Percentiles rank a stretch among this genome's conserved stretches.
phyloP scores from a whole-genome alignment of 805 yeast species.

The Starmera pachycereana region DNA sequence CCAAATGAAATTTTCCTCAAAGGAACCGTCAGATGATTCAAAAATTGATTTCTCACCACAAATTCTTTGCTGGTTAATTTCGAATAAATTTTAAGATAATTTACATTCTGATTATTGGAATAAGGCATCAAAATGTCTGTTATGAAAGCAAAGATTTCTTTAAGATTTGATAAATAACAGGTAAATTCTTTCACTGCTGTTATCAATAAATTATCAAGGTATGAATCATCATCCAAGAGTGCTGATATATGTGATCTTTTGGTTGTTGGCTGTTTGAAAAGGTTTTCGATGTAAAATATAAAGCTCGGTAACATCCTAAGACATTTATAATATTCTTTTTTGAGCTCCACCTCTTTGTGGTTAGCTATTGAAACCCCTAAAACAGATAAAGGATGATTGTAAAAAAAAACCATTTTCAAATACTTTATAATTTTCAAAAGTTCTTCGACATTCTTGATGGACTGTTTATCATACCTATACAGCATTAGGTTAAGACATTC shows the following conservation, averaged over 20 bases:
- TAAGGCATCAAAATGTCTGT: conserved; percentile 9
- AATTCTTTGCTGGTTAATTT: conserved; percentile 15
- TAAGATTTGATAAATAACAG: conserved; percentile 9
- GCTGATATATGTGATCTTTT: conserved; percentile 3
- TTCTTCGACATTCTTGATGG: conserved; percentile 16
- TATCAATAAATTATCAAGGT: conserved; percentile 6
- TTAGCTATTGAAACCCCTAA: conserved; percentile 4
- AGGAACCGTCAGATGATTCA: conserved; percentile 13
- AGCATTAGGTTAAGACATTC: conserved; percentile 11
- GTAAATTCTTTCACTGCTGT: conserved; percentile 11
- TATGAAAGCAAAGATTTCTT: conserved; percentile 9
- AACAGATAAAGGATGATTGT: conserved; percentile 12
- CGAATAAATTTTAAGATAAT: conserved; percentile 13
- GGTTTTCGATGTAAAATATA: conserved; percentile 11
- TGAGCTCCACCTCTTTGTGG: conserved; percentile 1
- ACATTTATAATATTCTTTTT: conserved; percentile 12
- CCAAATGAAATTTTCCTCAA: conserved; percentile 5
- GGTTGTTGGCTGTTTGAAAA: conserved; percentile 4
- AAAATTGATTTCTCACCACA: conserved; percentile 13
- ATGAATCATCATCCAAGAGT: conserved; percentile 13
- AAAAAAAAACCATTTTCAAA: conserved; percentile 17
- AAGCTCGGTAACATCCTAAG: conserved; percentile 28
- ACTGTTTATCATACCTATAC: conserved; percentile 10
- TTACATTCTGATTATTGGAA: conserved; percentile 5
- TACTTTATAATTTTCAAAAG: conserved; percentile 14